Conservation (phyloP, 2,329 filamentous ascomycete species). For the Myriosclerotinia curreyana region DNA sequence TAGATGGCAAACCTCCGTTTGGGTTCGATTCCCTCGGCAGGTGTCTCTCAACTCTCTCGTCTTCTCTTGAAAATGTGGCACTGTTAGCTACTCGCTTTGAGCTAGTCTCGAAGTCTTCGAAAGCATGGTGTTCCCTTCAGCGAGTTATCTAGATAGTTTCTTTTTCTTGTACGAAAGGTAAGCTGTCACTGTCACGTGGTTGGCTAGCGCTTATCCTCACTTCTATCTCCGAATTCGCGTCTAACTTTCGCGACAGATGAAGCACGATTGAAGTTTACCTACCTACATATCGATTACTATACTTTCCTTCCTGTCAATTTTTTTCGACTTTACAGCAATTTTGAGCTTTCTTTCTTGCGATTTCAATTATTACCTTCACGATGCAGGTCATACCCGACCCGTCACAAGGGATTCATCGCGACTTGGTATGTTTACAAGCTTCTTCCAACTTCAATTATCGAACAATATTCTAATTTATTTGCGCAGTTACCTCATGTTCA, state of each 20-base stretch:
- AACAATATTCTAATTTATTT: conserved; percentile 24
- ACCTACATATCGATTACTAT: neutral
- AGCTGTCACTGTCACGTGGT: conserved; percentile 3
- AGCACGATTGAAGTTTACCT: neutral
- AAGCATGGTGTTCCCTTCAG: neutral
- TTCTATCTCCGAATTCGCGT: conserved; percentile 14
- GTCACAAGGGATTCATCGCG: conserved; percentile 43
- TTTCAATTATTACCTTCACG: conserved; percentile 9
- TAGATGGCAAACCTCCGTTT: too few relatives aligned
- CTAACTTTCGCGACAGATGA: conserved; percentile 13
- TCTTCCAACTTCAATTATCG: conserved; percentile 16
- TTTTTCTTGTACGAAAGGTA: neutral
- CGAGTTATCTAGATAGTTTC: neutral
- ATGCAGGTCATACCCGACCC: conserved; percentile 44
- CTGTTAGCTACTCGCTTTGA: neutral
- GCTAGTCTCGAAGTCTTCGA: neutral
- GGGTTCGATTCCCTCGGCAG: neutral
- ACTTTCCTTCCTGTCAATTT: neutral
- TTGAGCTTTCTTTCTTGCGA: conserved; percentile 1
- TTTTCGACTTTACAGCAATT: neutral
- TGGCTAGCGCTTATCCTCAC: neutral
- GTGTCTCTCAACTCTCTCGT: neutral
- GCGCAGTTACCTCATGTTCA: conserved; percentile 64
- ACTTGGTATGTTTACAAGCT: conserved; percentile 42
- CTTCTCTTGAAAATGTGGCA: neutral